phyloP scores from a whole-genome alignment of 306 rosid species.

The Prunus kanzakura region DNA sequence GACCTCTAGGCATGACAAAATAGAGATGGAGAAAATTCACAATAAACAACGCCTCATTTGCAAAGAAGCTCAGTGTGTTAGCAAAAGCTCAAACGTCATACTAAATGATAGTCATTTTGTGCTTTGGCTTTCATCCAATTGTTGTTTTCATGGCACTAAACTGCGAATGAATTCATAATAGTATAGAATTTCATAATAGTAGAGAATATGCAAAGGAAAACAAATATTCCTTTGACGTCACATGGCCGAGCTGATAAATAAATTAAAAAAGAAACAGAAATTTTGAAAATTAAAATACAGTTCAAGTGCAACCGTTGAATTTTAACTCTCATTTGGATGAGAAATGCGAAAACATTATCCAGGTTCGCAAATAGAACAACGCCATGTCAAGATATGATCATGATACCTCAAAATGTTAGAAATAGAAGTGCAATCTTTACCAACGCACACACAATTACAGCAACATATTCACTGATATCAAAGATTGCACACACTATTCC shows the following conservation, averaged over 20 bases:
- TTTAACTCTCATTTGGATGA: background rate
- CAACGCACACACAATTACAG: background rate
- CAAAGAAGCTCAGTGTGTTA: background rate
- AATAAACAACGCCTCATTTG: background rate
- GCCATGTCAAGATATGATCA: background rate
- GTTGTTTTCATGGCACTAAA: background rate
- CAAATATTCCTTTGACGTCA: background rate
- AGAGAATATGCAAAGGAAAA: background rate
- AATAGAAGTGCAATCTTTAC: background rate
- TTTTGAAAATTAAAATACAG: background rate
- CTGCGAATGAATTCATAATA: background rate
- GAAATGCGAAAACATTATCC: background rate
- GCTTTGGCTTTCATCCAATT: background rate
- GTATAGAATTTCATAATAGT: background rate
- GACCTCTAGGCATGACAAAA: slow-evolving; percentile 14
- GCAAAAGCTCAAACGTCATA: background rate
- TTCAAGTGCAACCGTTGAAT: background rate
- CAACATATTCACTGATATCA: background rate
- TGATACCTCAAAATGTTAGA: background rate
- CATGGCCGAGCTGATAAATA: background rate
- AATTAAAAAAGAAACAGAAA: background rate
- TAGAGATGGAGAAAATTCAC: slow-evolving; percentile 4
- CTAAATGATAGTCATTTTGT: background rate
- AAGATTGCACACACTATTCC: background rate
- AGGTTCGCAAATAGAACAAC: background rate